A percentile compares a stretch with the other conserved stretches of the same genome.
Conservation (phyloP, 1,284 basidiomycete species). For the Apiotrichum akiyoshidainum region DNA sequence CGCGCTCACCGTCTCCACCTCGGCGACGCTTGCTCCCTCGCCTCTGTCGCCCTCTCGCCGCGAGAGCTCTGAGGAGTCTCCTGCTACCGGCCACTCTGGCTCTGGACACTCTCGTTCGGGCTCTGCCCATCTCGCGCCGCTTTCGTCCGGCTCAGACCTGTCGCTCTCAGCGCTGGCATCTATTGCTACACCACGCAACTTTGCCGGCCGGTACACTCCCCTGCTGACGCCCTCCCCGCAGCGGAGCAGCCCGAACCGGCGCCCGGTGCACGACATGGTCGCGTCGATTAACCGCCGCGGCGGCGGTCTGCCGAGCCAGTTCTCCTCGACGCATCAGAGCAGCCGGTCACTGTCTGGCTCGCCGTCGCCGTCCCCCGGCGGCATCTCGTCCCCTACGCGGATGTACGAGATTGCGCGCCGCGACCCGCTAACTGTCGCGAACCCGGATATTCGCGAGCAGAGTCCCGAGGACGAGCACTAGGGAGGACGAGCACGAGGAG, state of each 20-base stretch:
- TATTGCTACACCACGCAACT: neutral
- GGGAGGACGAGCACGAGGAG: neutral
- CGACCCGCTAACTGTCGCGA: neutral
- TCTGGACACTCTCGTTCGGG: too few species aligned
- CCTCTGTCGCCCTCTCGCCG: neutral
- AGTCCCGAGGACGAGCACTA: neutral
- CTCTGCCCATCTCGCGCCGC: too few species aligned
- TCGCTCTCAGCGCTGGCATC: neutral
- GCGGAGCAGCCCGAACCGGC: constrained; percentile 14
- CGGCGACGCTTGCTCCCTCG: neutral
- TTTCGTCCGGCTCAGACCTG: neutral
- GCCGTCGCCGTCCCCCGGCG: neutral
- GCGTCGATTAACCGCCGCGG: constrained; percentile 34
- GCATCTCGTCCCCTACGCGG: neutral
- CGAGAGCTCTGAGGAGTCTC: neutral
- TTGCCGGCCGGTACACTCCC: neutral
- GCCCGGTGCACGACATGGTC: constrained; percentile 40
- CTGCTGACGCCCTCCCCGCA: neutral
- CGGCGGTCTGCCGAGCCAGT: constrained; percentile 3
- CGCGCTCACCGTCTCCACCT: neutral
- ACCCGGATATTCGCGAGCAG: neutral
- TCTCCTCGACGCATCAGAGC: neutral
- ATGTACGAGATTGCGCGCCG: constrained; percentile 3
- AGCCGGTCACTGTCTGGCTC: neutral
- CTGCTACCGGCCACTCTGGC: too few species aligned